These are phyloP conservation scores for Ophiocordyceps robertsii DNA, from an alignment of 2,329 filamentous ascomycete genomes.

Conservation along the genomic window DNA sequence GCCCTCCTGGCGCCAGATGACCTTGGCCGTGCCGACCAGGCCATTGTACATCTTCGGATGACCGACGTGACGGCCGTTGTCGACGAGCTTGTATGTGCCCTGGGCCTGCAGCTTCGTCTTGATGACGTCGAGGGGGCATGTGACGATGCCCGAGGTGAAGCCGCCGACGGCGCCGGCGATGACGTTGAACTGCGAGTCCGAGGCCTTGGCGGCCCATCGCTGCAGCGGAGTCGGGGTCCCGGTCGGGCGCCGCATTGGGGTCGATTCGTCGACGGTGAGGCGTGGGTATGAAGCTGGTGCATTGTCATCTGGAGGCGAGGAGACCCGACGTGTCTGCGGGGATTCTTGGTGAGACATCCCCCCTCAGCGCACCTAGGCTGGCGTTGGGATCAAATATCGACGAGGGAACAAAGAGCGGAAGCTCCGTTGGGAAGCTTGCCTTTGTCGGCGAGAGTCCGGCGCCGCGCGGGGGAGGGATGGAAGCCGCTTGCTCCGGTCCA, in stretches of 20 bases:
- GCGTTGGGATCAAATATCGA: neutral
- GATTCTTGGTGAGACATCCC: conserved; percentile 41
- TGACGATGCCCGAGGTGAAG: conserved; percentile 85
- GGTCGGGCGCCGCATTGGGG: conserved; percentile 17
- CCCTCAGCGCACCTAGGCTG: conserved; percentile 2
- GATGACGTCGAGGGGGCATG: conserved; percentile 95
- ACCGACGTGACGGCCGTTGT: conserved; percentile 32
- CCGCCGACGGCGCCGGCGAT: conserved; percentile 80
- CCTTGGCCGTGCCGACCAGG: conserved; percentile 69
- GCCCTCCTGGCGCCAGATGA: conserved; percentile 83
- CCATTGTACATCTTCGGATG: conserved; percentile 63
- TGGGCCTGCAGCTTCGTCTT: conserved; percentile 97
- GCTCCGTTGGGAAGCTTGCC: neutral
- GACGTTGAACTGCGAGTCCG: conserved; percentile 60
- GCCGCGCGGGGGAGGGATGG: neutral
- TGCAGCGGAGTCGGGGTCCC: conserved; percentile 31
- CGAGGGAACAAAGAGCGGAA: neutral
- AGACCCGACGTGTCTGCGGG: conserved; percentile 16
- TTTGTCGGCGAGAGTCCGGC: neutral
- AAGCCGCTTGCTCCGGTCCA: neutral
- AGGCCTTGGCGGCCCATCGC: conserved; percentile 41
- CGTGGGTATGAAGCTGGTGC: conserved; percentile 19
- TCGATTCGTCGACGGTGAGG: conserved; percentile 12
- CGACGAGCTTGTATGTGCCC: conserved; percentile 56
- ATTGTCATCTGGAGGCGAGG: conserved; percentile 21